Conservation (phyloP, 169 alveolate species). For the Plasmodium gonderi region DNA sequence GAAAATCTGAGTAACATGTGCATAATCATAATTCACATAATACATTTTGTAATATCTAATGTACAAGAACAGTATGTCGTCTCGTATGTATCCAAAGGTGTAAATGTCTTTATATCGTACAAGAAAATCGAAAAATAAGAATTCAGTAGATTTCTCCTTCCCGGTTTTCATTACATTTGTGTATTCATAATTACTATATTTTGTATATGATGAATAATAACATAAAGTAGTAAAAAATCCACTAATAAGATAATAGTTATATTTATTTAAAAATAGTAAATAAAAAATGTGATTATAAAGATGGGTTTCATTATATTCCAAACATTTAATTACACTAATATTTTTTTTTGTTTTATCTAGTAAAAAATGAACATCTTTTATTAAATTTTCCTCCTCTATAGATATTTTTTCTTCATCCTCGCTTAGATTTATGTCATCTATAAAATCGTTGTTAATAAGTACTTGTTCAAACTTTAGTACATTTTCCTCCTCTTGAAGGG, state of each 20-base stretch:
- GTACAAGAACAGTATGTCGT: slow-evolving; percentile 52
- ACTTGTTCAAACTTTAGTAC: slow-evolving; percentile 15
- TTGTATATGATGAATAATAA: slow-evolving; percentile 54
- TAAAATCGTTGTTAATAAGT: slow-evolving; percentile 51
- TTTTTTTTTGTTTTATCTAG: slow-evolving; percentile 66
- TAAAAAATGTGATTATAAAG: slow-evolving; percentile 56
- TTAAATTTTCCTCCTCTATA: slow-evolving; percentile 49
- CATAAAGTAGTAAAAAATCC: slow-evolving; percentile 61
- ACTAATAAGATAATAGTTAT: slow-evolving; percentile 42
- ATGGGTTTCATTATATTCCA: slow-evolving; percentile 59
- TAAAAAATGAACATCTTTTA: slow-evolving; percentile 50
- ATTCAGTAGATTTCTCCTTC: slow-evolving; percentile 48
- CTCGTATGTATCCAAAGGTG: slow-evolving; percentile 67
- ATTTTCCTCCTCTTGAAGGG: neutral
- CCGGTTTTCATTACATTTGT: slow-evolving; percentile 60
- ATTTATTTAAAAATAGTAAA: slow-evolving; percentile 48
- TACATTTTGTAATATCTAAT: slow-evolving; percentile 56
- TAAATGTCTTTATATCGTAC: slow-evolving; percentile 34
- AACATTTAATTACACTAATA: slow-evolving; percentile 71
- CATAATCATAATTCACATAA: slow-evolving; percentile 24
- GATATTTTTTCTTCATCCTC: slow-evolving; percentile 46
- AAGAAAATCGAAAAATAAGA: slow-evolving; percentile 67
- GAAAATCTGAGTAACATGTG: slow-evolving; percentile 4
- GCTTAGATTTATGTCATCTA: slow-evolving; percentile 67
- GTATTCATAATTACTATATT: slow-evolving; percentile 71